phyloP scores from a whole-genome alignment of 306 rosid genomes.

The Prunus mume region DNA sequence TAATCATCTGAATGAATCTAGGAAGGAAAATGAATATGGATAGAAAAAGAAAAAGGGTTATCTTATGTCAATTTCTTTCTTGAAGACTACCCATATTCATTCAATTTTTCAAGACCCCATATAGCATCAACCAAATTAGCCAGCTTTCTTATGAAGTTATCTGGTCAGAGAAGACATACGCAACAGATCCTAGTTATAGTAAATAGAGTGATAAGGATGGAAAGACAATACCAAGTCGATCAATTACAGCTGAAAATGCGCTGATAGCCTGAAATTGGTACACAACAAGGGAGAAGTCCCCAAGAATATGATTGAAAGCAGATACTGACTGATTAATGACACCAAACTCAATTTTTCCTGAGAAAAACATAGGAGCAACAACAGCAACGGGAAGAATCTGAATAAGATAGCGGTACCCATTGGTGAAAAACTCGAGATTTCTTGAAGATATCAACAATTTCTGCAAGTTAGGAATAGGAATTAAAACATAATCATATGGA shows the following conservation, averaged over 20 bases:
- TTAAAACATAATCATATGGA: conserved; percentile 11
- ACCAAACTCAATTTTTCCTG: conserved; percentile 97
- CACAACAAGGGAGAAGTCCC: conserved; percentile 87
- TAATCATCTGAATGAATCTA: neutral
- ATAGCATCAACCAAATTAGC: neutral
- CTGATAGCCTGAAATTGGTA: conserved; percentile 92
- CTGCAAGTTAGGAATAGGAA: conserved; percentile 40
- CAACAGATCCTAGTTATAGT: conserved; percentile 8
- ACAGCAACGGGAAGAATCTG: conserved; percentile 98
- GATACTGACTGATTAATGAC: conserved; percentile 95
- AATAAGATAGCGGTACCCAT: conserved; percentile 86
- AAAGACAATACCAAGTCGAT: conserved; percentile 72
- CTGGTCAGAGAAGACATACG: neutral
- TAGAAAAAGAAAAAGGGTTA: neutral
- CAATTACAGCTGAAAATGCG: conserved; percentile 93
- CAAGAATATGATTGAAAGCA: conserved; percentile 92
- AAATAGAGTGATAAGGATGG: conserved; percentile 15
- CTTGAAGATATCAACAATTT: conserved; percentile 83
- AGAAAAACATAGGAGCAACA: conserved; percentile 95
- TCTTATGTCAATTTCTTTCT: neutral
- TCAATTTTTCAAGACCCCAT: neutral
- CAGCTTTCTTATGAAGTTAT: neutral
- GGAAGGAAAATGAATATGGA: neutral
- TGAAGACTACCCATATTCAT: neutral
- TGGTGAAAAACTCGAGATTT: conserved; percentile 91